phyloP scores from a whole-genome alignment of 2,329 filamentous ascomycete species.

The Monilinia laxa region DNA sequence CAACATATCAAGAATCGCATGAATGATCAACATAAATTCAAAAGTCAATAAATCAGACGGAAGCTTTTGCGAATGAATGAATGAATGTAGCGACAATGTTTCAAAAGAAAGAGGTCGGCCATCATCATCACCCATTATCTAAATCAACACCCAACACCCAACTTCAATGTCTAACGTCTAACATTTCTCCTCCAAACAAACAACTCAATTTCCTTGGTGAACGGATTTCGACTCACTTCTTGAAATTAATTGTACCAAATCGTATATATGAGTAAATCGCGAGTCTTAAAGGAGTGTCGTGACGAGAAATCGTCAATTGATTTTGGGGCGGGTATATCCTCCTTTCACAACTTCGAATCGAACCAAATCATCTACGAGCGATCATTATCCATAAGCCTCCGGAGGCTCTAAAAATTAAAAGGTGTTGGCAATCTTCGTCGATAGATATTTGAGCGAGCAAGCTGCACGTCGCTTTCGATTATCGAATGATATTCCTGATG shows the following conservation, averaged over 20 bases:
- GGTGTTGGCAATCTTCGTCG: conserved; percentile 26
- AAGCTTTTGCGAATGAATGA: conserved; percentile 22
- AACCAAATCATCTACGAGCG: conserved; percentile 35
- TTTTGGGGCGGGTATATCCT: conserved; percentile 26
- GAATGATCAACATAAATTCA: conserved; percentile 32
- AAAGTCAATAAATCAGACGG: conserved; percentile 1
- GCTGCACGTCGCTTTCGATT: conserved; percentile 27
- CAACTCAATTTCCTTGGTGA: conserved; percentile 2
- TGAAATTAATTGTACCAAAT: conserved; percentile 17
- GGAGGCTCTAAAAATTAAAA: conserved; percentile 34
- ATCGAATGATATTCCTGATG: conserved; percentile 10
- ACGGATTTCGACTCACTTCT: conserved; percentile 36
- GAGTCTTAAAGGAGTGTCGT: conserved; percentile 41
- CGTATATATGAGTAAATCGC: conserved; percentile 24
- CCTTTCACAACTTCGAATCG: conserved; percentile 33
- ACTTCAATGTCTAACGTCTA: background rate
- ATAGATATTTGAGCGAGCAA: conserved; percentile 27
- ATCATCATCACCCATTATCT: too few species aligned
- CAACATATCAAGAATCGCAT: conserved; percentile 30
- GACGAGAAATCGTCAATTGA: conserved; percentile 40
- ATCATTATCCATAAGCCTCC: conserved; percentile 40
- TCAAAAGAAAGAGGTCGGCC: too few species aligned
- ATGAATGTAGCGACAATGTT: conserved; percentile 28
- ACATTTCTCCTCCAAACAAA: conserved; percentile 7
- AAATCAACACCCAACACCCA: background rate